Evolutionary conservation across 371 early-diverging fungal species (phyloP), one percentile per base, ranked within the genome.

Genomic region (Rhizopus microsporus): DNA sequence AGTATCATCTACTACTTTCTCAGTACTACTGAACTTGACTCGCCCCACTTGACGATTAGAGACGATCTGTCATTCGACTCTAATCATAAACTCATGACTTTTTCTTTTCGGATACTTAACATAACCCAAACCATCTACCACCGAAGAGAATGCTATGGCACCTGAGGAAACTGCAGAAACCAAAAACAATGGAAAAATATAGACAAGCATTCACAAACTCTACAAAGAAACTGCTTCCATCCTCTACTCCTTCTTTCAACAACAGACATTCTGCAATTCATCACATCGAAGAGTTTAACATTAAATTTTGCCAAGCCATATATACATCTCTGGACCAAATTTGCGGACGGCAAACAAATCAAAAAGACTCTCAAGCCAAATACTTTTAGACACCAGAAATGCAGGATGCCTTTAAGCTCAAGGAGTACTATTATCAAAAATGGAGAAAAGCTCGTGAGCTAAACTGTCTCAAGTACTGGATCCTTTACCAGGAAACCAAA

Each of bases 401-500:
- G 50, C 3, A 32, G 4, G 5, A 9, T 5, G 17, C 50, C 7
- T 49, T 34, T n/a, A 31, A 49, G 3, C 50, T 34, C 5, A 49
- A 34, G n/a, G 56, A 55, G 23, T 31, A n/a, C 0, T 59, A 50
- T 16, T 56, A 59, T 29, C 3, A 42, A 5, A 43, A 43, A 33
- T 52, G 59, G 60, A 8, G 39, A 8, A 39, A 38, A 39, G 59
- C 54, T 7, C 13, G 8, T 32, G 52, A 9, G 1, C 35, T 56
- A 9, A 38, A 52, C 15, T 16, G 48, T 17, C 31, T 54, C 5
- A 43, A 17, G 10, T 63, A 53, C 49, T 53, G 58, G 52, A 5
- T 54, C 3, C 6, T 15, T 9, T 51, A 57, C 33, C 54, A 63
- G 44, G 50, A 57, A 39, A 40, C 58, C 3, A 17, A 34, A 39